Conservation (phyloP, 108 stramenopile species). For the Aureococcus anophagefferens region DNA sequence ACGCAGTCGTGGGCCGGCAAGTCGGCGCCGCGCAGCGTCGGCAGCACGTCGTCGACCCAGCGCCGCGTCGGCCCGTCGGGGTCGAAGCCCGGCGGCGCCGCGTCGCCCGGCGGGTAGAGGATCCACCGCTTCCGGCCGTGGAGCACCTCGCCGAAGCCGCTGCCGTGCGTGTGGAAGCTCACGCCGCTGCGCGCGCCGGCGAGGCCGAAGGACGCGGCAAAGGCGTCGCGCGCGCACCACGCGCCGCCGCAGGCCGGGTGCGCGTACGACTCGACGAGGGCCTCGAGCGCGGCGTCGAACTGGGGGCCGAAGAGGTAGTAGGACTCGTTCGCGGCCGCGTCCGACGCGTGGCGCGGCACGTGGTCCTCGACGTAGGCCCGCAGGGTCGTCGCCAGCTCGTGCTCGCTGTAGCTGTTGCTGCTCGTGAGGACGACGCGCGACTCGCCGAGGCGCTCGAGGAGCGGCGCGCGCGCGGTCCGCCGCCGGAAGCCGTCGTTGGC, state of each 20-base stretch:
- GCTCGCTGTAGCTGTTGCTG: neutral
- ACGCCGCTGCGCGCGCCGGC: slow-evolving; percentile 13
- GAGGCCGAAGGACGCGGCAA: slow-evolving; percentile 1
- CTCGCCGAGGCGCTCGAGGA: neutral
- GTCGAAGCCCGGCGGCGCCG: neutral
- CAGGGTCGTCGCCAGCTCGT: neutral
- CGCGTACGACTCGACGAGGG: neutral
- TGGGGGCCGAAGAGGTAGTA: neutral
- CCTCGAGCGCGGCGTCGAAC: neutral
- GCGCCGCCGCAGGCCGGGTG: neutral
- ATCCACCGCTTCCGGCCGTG: slow-evolving; percentile 28
- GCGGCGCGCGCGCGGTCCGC: neutral
- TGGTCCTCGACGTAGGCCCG: neutral
- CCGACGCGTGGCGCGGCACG: too few relatives aligned
- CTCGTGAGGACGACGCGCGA: neutral
- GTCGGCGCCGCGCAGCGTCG: neutral
- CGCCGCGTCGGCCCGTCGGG: neutral
- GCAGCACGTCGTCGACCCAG: slow-evolving; percentile 7
- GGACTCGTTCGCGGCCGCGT: too few relatives aligned
- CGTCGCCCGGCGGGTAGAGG: slow-evolving; percentile 17
- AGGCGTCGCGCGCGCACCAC: neutral
- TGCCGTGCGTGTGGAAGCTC: slow-evolving; percentile 23
- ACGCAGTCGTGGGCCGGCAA: slow-evolving; percentile 48
- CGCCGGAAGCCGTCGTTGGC: neutral
- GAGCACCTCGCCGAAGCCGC: slow-evolving; percentile 21